Conservation (phyloP, 192 early-diverging fungal genomes). For the Haplosporangium gracile region DNA sequence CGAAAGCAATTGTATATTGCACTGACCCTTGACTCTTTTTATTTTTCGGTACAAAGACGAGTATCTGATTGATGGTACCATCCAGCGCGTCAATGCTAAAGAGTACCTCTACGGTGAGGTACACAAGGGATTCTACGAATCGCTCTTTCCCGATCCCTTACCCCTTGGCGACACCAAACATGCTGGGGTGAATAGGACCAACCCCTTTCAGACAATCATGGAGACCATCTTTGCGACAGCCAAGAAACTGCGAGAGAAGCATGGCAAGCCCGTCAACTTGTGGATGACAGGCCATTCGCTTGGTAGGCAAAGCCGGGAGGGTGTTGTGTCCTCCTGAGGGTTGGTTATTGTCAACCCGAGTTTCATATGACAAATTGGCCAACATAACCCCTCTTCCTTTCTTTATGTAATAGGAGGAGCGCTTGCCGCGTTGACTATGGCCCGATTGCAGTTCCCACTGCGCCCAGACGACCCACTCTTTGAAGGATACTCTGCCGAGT, state of each 20-base stretch:
- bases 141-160: conserved; percentile 55
- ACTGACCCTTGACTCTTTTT: background rate
- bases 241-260: conserved; percentile 15
- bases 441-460: conserved; percentile 57
- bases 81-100: conserved; percentile 65
- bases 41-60: conserved; percentile 36
- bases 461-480: conserved; percentile 38
- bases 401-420: conserved; percentile 46
- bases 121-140: conserved; percentile 68
- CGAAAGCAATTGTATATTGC: too few species aligned
- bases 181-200: conserved; percentile 36
- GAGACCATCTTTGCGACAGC: conserved; percentile 52
- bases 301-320: conserved; percentile 34
- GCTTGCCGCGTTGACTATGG: conserved; percentile 57
- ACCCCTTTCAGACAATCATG: conserved; percentile 61
- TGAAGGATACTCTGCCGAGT: conserved; percentile 6
- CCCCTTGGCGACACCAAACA: conserved; percentile 13
- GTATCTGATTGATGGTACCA: conserved; percentile 58
- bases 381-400: background rate
- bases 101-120: conserved; percentile 64
- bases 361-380: background rate
- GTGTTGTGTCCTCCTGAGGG: background rate
- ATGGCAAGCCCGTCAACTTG: conserved; percentile 53
- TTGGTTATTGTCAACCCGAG: too few species aligned
- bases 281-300: conserved; percentile 71